These are phyloP conservation scores for Globisporangium viniferum DNA, from an alignment of 352 stramenopile species.

Conservation along the genomic window DNA sequence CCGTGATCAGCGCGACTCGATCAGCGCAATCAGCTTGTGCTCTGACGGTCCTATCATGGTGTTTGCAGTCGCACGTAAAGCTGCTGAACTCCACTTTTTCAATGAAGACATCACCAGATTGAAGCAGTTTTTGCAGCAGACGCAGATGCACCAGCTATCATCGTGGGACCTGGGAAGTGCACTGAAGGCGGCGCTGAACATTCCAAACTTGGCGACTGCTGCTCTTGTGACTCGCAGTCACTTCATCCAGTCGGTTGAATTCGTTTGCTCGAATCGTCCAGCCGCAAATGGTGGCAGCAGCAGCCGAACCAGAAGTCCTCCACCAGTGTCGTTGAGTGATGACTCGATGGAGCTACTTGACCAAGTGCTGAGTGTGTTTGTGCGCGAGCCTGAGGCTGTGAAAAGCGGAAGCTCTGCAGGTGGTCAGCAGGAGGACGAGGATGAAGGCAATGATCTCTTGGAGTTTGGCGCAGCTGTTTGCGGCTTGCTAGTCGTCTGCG, in stretches of 20 bases:
- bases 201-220: slow-evolving; percentile 14
- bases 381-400: slow-evolving; percentile 38
- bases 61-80: slow-evolving; percentile 64
- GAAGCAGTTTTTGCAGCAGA: slow-evolving; percentile 65
- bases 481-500: slow-evolving; percentile 62
- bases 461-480: slow-evolving; percentile 56
- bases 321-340: slow-evolving; percentile 43
- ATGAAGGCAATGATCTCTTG: slow-evolving; percentile 48
- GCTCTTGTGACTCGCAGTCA: slow-evolving; percentile 42
- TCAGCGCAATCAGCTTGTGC: slow-evolving; percentile 43
- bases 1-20: slow-evolving; percentile 32
- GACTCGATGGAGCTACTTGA: slow-evolving; percentile 63
- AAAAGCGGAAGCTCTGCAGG: slow-evolving; percentile 10
- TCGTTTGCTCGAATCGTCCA: slow-evolving; percentile 29
- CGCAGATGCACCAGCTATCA: slow-evolving; percentile 48
- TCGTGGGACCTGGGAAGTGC: slow-evolving; percentile 34
- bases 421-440: slow-evolving; percentile 22
- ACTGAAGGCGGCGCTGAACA: slow-evolving; percentile 28
- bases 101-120: slow-evolving; percentile 70
- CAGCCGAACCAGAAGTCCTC: not conserved
- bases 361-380: slow-evolving; percentile 61
- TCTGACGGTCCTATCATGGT: slow-evolving; percentile 81
- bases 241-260: slow-evolving; percentile 54
- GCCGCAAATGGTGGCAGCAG: slow-evolving; percentile 8
- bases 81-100: slow-evolving; percentile 80